phyloP scores from a whole-genome alignment of 108 stramenopile genomes.

The Mediolabrus comicus region DNA sequence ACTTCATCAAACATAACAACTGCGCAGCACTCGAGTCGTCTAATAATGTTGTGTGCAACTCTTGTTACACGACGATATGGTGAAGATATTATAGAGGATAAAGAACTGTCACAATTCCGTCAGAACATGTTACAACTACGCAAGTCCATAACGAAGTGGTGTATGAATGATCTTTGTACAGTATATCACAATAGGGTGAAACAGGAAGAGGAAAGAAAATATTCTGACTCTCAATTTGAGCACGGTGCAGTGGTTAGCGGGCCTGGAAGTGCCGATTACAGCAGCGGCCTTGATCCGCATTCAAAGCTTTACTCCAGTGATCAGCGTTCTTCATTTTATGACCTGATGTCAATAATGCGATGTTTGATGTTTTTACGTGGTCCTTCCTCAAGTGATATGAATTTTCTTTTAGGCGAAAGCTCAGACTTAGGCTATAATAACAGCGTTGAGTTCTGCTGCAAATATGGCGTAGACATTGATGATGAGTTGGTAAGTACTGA shows the following conservation, averaged over 20 bases:
- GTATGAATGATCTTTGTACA: conserved; percentile 36
- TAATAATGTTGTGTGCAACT: conserved; percentile 63
- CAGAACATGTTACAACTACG: conserved; percentile 12
- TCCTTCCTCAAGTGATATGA: conserved; percentile 41
- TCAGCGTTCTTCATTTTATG: conserved; percentile 18
- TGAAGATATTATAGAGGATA: not conserved
- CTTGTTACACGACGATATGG: conserved; percentile 13
- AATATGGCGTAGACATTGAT: conserved; percentile 59
- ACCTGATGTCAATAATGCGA: conserved; percentile 39
- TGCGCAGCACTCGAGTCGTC: conserved; percentile 44
- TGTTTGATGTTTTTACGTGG: conserved; percentile 60
- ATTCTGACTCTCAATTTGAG: conserved; percentile 7
- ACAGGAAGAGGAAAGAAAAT: conserved; percentile 6
- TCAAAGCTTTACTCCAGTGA: not conserved
- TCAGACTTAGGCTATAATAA: conserved; percentile 26
- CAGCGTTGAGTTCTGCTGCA: conserved; percentile 43
- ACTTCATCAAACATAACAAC: conserved; percentile 21
- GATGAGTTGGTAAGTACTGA: conserved; percentile 50
- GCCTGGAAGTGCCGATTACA: conserved; percentile 54
- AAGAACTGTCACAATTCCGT: not conserved
- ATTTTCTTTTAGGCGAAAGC: conserved; percentile 30
- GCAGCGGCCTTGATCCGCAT: conserved; percentile 46
- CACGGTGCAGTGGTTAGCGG: conserved; percentile 30
- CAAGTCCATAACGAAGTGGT: conserved; percentile 45
- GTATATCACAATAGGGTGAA: conserved; percentile 8